Evolutionary conservation across 768 basidiomycete species (phyloP).

Genomic region (Baorangia bicolor): DNA sequence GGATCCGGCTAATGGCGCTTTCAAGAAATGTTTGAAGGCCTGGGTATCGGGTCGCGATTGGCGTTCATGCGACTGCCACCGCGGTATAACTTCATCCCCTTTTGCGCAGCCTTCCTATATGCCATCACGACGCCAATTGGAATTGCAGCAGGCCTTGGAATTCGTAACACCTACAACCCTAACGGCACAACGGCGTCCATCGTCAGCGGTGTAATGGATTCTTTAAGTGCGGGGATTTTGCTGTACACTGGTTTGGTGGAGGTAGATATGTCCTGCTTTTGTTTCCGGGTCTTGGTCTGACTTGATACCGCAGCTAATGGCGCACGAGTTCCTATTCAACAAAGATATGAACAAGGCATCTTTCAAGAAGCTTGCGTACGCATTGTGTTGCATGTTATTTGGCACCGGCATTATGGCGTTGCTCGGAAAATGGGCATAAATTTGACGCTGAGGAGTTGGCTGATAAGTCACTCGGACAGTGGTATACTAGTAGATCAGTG

Average conservation of each 20-base stretch:
- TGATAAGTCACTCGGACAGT: neutral
- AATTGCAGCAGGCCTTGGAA: constrained; percentile 80
- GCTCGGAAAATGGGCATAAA: constrained; percentile 84
- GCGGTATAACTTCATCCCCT: constrained; percentile 55
- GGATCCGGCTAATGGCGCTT: neutral
- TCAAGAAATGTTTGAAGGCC: constrained; percentile 89
- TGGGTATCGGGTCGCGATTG: constrained; percentile 88
- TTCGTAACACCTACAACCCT: constrained; percentile 80
- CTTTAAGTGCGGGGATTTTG: constrained; percentile 83
- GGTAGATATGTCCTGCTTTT: constrained; percentile 34
- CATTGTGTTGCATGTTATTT: constrained; percentile 72
- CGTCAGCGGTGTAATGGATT: constrained; percentile 83
- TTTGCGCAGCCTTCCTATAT: constrained; percentile 61
- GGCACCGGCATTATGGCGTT: constrained; percentile 91
- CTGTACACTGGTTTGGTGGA: constrained; percentile 87
- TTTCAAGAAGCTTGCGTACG: constrained; percentile 64
- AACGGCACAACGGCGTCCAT: constrained; percentile 71
- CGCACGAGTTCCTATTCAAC: constrained; percentile 94
- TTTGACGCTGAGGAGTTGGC: neutral
- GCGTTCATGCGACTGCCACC: constrained; percentile 67
- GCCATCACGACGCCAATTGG: constrained; percentile 84
- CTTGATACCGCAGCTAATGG: constrained; percentile 60
- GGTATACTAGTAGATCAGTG: neutral
- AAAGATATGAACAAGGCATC: constrained; percentile 77
- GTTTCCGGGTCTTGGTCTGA: neutral